Evolutionary conservation across 305 asterid species (phyloP), one percentile per base, ranked within the genome.

Genomic region (Fraxinus sp.): DNA sequence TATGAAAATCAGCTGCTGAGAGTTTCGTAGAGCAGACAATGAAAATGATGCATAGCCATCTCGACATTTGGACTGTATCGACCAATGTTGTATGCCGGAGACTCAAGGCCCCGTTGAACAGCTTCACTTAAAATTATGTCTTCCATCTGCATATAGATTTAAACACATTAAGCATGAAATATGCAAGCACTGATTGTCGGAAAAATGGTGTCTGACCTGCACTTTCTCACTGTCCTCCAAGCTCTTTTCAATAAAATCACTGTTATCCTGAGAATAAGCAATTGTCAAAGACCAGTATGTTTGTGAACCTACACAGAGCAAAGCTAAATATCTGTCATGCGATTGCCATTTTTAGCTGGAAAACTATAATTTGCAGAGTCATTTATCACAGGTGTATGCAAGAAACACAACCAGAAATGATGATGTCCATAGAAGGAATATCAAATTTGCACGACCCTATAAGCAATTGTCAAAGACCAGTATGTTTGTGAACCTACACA

Each of bases 21-120:
- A 85, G 87, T 84, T 77, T 88, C 76, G 26, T 87, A 86, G 37
- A 93, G 85, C 30, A 91, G 78, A 82, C 91, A 52, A 76, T 95
- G 99, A 64, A 94, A 95, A 86, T 95, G 99, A 87, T 95, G 97
- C 97, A 95, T 94, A 7, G 98, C 90, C 90, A 90, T 90, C 92
- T 95, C 98, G 28, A 95, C 92, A 0, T 80, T 80, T 1, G 99
- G 97, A 33, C 92, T 91, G 57, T 95, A 95, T n/a, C 97, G 92
- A 0, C 97, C 97, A 9, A 82, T 44, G 68, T 83, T 28, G 73
- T 91, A 94, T 13, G 97, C 92, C 1, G 96, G 96, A n/a, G 99
- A 95, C 77, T 92, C 95, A 1, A 95, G 88, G 9, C 97, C 99
- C 82, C 84, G 84, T 78, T 95, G 98, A 37, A 94, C 96, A 1